Conservation (phyloP, 768 basidiomycete genomes). For the Tricholoma flavovirens region DNA sequence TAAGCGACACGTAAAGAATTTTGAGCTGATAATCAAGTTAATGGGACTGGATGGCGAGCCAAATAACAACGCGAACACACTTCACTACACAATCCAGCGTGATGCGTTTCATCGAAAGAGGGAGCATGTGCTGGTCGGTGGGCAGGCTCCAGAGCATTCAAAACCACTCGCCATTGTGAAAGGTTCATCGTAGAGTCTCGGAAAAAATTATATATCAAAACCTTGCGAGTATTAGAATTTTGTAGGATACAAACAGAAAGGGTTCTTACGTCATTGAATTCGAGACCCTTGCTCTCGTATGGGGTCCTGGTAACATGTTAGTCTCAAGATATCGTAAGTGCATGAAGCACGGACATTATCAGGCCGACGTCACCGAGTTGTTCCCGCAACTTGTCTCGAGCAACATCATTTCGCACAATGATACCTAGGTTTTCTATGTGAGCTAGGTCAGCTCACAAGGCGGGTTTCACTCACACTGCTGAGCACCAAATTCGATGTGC, state of each 20-base stretch:
- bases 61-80: slow-evolving; percentile 11
- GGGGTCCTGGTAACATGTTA: slow-evolving; percentile 34
- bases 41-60: neutral
- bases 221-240: slow-evolving; percentile 30
- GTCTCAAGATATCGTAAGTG: neutral
- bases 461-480: slow-evolving; percentile 47
- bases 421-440: slow-evolving; percentile 40
- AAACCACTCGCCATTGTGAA: slow-evolving; percentile 50
- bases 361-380: slow-evolving; percentile 55
- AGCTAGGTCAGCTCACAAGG: neutral
- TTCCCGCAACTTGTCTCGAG: slow-evolving; percentile 38
- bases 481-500: slow-evolving; percentile 53
- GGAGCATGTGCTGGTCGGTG: slow-evolving; percentile 27
- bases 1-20: slow-evolving; percentile 64
- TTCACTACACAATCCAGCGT: slow-evolving; percentile 53
- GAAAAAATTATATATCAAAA: slow-evolving; percentile 71
- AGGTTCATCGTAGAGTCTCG: slow-evolving; percentile 48
- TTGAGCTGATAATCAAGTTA: slow-evolving; percentile 46
- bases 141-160: slow-evolving; percentile 24
- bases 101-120: slow-evolving; percentile 43
- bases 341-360: slow-evolving; percentile 41
- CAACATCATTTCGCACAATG: slow-evolving; percentile 56
- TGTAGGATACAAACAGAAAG: neutral
- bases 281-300: slow-evolving; percentile 61
- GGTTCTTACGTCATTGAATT: slow-evolving; percentile 52